Evolutionary conservation across 2,329 filamentous ascomycete species (phyloP).

Genomic region (Diaporthe sp.): DNA sequence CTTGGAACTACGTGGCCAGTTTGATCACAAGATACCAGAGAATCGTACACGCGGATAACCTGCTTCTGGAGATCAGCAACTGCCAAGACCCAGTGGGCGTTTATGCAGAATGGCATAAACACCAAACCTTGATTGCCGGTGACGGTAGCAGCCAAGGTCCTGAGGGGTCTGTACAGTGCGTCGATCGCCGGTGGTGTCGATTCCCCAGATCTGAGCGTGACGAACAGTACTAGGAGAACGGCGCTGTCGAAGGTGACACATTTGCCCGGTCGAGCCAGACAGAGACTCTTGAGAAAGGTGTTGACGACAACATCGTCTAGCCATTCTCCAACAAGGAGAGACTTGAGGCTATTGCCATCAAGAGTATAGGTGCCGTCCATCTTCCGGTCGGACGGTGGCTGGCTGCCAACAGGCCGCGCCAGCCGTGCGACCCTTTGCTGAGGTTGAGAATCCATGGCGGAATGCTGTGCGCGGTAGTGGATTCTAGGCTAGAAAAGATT

Average conservation of each 20-base stretch:
- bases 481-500: too few relatives aligned
- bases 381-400: background rate
- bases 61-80: background rate
- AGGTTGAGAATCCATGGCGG: background rate
- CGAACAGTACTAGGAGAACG: fast-evolving
- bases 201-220: background rate
- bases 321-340: fast-evolving
- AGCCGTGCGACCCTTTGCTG: background rate
- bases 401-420: background rate
- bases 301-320: background rate
- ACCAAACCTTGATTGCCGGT: background rate
- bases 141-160: background rate
- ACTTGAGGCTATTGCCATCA: fast-evolving
- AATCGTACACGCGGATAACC: conserved; percentile 7
- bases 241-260: background rate
- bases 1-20: too few relatives aligned
- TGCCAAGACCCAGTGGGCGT: background rate
- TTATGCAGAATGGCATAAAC: conserved; percentile 1
- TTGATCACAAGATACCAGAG: background rate
- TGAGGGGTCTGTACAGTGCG: background rate
- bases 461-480: background rate
- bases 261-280: background rate
- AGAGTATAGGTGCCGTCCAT: background rate
- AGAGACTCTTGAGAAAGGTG: background rate
- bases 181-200: too few relatives aligned